These are phyloP conservation scores for Venturia pyrina DNA, from an alignment of 2,329 filamentous ascomycete species.

Conservation along the genomic window DNA sequence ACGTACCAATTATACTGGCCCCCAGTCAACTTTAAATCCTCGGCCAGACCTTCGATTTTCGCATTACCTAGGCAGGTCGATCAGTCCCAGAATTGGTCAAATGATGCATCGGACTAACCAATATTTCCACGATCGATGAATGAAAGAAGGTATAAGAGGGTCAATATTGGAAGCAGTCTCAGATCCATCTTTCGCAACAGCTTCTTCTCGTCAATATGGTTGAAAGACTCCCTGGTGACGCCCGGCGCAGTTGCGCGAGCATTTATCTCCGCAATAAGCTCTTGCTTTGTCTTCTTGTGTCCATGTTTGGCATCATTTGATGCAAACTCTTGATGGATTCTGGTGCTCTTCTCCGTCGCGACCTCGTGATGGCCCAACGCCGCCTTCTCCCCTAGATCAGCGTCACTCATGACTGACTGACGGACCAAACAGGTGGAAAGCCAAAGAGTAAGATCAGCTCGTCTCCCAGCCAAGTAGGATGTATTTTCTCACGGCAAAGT, in stretches of 20 bases:
- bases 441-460: background rate
- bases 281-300: constrained; percentile 7
- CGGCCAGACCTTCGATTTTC: constrained; percentile 13
- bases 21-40: constrained; percentile 12
- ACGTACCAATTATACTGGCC: constrained; percentile 9
- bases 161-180: constrained; percentile 12
- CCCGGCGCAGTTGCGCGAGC: constrained; percentile 20
- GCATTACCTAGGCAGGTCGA: constrained; percentile 5
- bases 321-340: background rate
- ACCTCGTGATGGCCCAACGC: background rate
- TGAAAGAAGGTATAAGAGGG: constrained; percentile 12
- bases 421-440: background rate
- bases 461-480: background rate
- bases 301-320: background rate
- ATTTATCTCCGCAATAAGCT: constrained; percentile 19
- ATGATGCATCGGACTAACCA: background rate
- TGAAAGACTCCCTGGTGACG: constrained; percentile 22
- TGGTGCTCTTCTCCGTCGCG: background rate
- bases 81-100: background rate
- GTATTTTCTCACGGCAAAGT: background rate
- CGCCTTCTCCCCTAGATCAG: background rate
- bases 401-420: constrained; percentile 3
- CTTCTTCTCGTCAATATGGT: constrained; percentile 29
- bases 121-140: constrained; percentile 14
- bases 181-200: constrained; percentile 25